Base-by-base conservation (phyloP, 306 rosid species). In the Alnus rubra region DNA sequence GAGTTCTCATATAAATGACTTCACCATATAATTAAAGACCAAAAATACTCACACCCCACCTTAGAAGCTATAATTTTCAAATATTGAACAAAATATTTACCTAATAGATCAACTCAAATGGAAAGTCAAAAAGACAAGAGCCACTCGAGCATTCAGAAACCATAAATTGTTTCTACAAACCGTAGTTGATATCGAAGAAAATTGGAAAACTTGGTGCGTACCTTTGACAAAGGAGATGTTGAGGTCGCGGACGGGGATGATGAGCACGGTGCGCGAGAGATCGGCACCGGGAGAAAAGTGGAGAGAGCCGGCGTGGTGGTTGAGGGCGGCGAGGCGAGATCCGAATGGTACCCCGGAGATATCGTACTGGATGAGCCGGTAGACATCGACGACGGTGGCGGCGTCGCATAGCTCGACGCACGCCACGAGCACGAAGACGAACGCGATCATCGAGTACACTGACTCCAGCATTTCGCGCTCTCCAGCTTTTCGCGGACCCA, bases 351-450 rank as follows among this genome's bases (percentile, higher is more conserved):
- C 88, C 0, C 97, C 97, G 5, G 97, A 88, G 81, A 95, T 90
- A 74, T 95, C 99, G 79, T 95, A 95, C 76, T 95, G 99, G 78
- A 95, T 95, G 65, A 95, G 88, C 1, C 98, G 94, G 82, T 93
- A 96, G 48, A 96, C 98, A 37, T 96, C 99, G 71, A 96, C 99
- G 53, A 91, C 98, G 11, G 98, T 88, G 82, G 98, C 99, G 77
- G 91, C 98, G 88, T 93, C 97, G 59, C 99, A 90, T 78, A 96
- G 90, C 87, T 93, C 99, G 52, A 89, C 96, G 83, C 96, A 93
- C 48, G 97, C 94, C 33, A 96, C 84, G 56, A 96, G 88, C 48
- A 96, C 71, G 88, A 91, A 84, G 50, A 91, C 83, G 15, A 93
- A 88, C 5, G 97, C 98, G 77, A 96, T 79, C 69, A 91, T 89